Evolutionary conservation across 2,329 filamentous ascomycete genomes (phyloP), one percentile per base, ranked within the genome.

Genomic region (Trichothecium roseum): DNA sequence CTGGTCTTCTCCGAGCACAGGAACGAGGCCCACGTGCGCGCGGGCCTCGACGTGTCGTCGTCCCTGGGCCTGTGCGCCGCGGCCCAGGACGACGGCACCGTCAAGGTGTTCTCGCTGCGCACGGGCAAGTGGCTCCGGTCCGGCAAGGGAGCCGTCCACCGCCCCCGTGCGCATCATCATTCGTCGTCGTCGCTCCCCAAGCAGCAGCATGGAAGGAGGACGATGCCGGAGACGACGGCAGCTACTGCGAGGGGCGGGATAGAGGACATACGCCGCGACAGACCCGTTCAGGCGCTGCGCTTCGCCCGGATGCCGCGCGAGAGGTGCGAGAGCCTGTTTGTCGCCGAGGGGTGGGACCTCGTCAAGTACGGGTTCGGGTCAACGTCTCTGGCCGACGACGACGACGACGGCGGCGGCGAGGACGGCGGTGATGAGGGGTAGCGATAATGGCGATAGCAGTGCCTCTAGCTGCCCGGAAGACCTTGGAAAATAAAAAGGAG

Each of bases 1-100:
- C 47, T 78, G 8, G 36, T 36, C 1, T 78, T 78, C 39, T 54
- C 60, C 0, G 59, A 50, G 3, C 74, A 75, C 50, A 47, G 49
- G 20, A 80, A 78, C 46, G 48, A 50, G 0, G 64, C 65, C 1
- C 62, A 64, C 30, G 64, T 76, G 43, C 72, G 73, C 35, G 60
- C 69, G 4, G 60, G 66, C 38, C 26, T 39, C 17, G 37, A 39
- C 26, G 37, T 36, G 12, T 17, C 18, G 4, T 32, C 51, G 0
- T 56, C 59, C n/a, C 49, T 63, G 7, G 69, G 68, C 10, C 43
- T 72, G 17, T 63, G 73, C 4, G 74, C 73, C 1, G 67, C 72
- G 0, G 70, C 68, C 1, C 69, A 73, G 32, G 66, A 70, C 28
- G 59, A 69, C 32, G 64, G 62, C 9, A 61, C 51, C 0, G 54